phyloP scores from a whole-genome alignment of 805 yeast species.

The Kluyveromyces nonfermentans region DNA sequence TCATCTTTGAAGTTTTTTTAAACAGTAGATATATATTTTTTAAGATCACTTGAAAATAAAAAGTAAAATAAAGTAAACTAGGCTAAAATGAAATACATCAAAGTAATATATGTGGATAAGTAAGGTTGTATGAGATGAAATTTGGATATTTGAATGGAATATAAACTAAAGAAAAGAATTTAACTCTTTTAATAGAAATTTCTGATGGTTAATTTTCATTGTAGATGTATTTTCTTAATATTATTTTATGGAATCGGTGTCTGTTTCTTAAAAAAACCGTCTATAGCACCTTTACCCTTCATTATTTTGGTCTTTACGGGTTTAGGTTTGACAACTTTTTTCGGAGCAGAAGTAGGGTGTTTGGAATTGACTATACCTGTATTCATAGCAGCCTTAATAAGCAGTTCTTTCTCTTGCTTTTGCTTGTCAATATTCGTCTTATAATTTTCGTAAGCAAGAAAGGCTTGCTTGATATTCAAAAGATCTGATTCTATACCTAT shows the following conservation, averaged over 20 bases:
- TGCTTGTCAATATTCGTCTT: conserved; percentile 10
- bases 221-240: background rate
- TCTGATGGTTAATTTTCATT: background rate
- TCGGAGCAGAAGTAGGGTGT: conserved; percentile 16
- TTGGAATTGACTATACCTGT: conserved; percentile 21
- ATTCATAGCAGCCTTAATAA: conserved; percentile 26
- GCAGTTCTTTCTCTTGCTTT: conserved; percentile 20
- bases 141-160: no score
- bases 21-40: no score
- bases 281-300: conserved; percentile 59
- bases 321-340: conserved; percentile 14
- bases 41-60: no score
- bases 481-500: conserved; percentile 5
- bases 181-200: no score
- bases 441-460: conserved; percentile 26
- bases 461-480: conserved; percentile 24
- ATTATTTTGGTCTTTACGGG: conserved; percentile 37
- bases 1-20: background rate
- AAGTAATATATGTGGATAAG: no score
- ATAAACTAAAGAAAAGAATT: no score
- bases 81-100: no score
- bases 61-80: no score
- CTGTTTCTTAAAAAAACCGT: conserved; percentile 49
- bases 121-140: no score
- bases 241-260: conserved; percentile 3